These are phyloP conservation scores for Quercus gilva DNA, from an alignment of 306 rosid genomes.

Conservation along the genomic window DNA sequence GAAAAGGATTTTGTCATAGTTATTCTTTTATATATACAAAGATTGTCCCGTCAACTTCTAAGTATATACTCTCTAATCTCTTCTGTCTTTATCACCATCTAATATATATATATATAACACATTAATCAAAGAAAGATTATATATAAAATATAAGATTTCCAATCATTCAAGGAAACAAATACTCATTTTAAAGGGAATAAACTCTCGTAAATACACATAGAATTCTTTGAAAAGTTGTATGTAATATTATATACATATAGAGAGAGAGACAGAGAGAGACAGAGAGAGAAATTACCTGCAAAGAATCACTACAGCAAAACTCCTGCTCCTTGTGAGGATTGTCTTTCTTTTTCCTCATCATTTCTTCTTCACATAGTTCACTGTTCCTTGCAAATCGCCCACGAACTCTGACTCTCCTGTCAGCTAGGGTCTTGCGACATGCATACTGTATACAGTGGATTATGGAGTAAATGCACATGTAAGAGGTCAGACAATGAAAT, in stretches of 20 bases:
- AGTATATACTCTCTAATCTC: no score
- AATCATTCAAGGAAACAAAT: no score
- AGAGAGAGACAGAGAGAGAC: neutral
- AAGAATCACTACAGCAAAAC: conserved; percentile 32
- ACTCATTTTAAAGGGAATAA: no score
- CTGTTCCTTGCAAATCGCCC: conserved; percentile 94
- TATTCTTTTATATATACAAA: no score
- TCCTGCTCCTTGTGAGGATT: conserved; percentile 29
- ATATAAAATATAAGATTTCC: no score
- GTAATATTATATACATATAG: neutral
- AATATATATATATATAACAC: no score
- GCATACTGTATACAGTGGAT: conserved; percentile 59
- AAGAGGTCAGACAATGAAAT: neutral
- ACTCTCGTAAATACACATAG: no score
- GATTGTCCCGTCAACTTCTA: no score
- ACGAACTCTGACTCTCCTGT: conserved; percentile 84
- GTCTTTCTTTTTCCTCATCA: conserved; percentile 34
- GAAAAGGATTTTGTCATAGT: no score
- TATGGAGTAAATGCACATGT: neutral
- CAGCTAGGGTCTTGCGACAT: conserved; percentile 94
- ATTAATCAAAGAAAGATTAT: no score
- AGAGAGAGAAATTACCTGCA: conserved; percentile 39
- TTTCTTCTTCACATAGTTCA: conserved; percentile 45
- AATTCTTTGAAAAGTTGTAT: no score
- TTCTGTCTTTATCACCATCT: no score